Evolutionary conservation across 805 yeast species (phyloP).

Genomic region (Brettanomyces custersianus): DNA sequence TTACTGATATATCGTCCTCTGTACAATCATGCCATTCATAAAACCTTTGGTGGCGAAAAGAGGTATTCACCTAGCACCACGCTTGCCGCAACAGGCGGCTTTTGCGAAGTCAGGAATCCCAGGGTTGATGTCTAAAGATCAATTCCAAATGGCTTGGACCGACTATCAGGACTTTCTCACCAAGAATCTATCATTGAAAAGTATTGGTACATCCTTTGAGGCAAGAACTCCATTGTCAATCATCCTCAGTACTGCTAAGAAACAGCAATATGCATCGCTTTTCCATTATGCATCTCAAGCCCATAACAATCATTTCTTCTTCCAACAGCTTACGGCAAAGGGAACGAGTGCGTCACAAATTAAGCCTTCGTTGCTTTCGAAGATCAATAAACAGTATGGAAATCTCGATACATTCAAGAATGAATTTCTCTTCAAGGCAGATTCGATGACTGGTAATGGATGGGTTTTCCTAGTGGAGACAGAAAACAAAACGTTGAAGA

Average conservation of each 20-base stretch:
- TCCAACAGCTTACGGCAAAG: conserved; percentile 44
- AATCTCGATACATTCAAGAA: conserved; percentile 42
- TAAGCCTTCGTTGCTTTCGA: conserved; percentile 18
- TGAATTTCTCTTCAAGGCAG: conserved; percentile 41
- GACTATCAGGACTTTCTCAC: conserved; percentile 66
- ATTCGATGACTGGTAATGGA: conserved; percentile 55
- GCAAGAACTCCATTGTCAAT: conserved; percentile 68
- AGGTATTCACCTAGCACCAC: conserved; percentile 57
- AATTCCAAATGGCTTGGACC: conserved; percentile 69
- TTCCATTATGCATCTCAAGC: conserved; percentile 88
- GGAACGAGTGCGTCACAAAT: conserved; percentile 13
- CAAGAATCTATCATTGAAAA: conserved; percentile 49
- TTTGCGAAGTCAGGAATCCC: conserved; percentile 43
- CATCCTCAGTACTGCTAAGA: conserved; percentile 54
- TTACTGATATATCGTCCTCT: too few species aligned
- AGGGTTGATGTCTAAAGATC: conserved; percentile 57
- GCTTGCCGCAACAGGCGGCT: conserved; percentile 30
- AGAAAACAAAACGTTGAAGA: conserved; percentile 46
- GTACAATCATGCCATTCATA: neutral
- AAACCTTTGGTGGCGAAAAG: conserved; percentile 14
- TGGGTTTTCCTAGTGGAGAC: conserved; percentile 69
- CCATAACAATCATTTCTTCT: conserved; percentile 85
- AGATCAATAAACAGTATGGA: conserved; percentile 31
- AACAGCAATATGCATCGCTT: conserved; percentile 54
- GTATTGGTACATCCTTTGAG: conserved; percentile 76